These are phyloP conservation scores for Thielaviopsis ethacetica DNA, from an alignment of 2,329 filamentous ascomycete species.

Conservation along the genomic window DNA sequence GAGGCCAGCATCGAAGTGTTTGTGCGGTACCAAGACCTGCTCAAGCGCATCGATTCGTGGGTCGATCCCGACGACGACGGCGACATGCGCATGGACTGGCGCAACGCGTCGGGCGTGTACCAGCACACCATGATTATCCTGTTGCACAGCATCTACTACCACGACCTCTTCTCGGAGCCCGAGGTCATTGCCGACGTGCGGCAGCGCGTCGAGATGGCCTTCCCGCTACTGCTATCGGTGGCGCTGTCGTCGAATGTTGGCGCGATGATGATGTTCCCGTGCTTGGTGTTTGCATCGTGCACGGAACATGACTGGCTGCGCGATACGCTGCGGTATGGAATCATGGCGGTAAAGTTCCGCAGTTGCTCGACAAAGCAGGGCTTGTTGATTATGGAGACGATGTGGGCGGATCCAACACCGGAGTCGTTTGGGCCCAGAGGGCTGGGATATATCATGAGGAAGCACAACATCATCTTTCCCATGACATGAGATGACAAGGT, in stretches of 20 bases:
- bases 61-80: conserved; percentile 7
- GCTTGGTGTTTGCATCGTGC: conserved; percentile 8
- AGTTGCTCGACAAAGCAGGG: conserved; percentile 10
- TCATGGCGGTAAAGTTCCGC: conserved; percentile 10
- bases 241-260: conserved; percentile 10
- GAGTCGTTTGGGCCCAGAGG: conserved; percentile 10
- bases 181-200: conserved; percentile 5
- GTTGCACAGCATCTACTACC: conserved; percentile 9
- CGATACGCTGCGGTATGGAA: conserved; percentile 8
- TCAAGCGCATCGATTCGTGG: conserved; percentile 4
- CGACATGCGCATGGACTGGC: conserved; percentile 7
- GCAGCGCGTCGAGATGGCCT: conserved; percentile 5
- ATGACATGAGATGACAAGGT: conserved; percentile 2
- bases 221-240: conserved; percentile 10
- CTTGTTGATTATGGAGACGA: conserved; percentile 2
- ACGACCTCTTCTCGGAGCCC: conserved; percentile 2
- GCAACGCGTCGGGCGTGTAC: conserved; percentile 8
- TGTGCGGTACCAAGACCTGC: conserved; percentile 3
- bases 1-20: conserved; percentile 4
- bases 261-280: conserved; percentile 9
- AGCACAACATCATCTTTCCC: conserved; percentile 7
- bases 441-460: conserved; percentile 10
- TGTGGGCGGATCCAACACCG: conserved; percentile 6
- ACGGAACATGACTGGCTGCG: conserved; percentile 11
- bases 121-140: conserved; percentile 8